Evolutionary conservation across 2,329 filamentous ascomycete genomes (phyloP).

Genomic region (Trichocomaceae sp.): DNA sequence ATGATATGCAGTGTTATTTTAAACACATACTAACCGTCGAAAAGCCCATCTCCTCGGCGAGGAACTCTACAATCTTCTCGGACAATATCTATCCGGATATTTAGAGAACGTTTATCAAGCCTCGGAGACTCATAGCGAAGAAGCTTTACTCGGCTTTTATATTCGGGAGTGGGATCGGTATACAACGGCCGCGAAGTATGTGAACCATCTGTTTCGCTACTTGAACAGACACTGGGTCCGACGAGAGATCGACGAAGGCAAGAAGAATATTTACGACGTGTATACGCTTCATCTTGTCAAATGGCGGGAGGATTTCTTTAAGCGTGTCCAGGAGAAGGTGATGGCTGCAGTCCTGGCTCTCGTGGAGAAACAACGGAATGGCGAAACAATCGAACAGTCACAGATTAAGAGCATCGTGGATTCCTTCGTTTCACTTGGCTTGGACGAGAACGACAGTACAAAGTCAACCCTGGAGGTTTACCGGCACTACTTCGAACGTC

Average conservation of each 20-base stretch:
- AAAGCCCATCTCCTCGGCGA: slow-evolving; percentile 88
- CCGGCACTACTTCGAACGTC: slow-evolving; percentile 82
- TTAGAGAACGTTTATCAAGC: slow-evolving; percentile 63
- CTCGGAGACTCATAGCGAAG: slow-evolving; percentile 76
- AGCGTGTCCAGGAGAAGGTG: slow-evolving; percentile 73
- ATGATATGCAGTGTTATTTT: neutral
- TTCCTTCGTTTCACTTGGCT: slow-evolving; percentile 87
- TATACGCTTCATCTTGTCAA: slow-evolving; percentile 94
- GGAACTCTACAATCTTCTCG: slow-evolving; percentile 88
- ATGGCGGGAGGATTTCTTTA: slow-evolving; percentile 89
- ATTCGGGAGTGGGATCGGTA: slow-evolving; percentile 96
- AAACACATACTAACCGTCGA: slow-evolving; percentile 18
- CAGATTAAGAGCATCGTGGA: slow-evolving; percentile 97
- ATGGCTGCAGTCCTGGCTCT: slow-evolving; percentile 93
- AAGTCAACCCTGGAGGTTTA: slow-evolving; percentile 97
- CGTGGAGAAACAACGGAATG: slow-evolving; percentile 93
- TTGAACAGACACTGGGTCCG: slow-evolving; percentile 99
- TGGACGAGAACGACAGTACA: slow-evolving; percentile 86
- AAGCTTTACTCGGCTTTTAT: slow-evolving; percentile 85
- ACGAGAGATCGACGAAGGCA: slow-evolving; percentile 96
- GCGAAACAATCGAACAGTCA: slow-evolving; percentile 93
- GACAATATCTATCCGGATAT: slow-evolving; percentile 73
- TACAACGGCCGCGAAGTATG: slow-evolving; percentile 91
- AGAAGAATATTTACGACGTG: slow-evolving; percentile 96
- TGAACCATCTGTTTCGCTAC: slow-evolving; percentile 94